Evolutionary conservation across 2,329 filamentous ascomycete genomes (phyloP), one percentile per base, ranked within the genome.

Genomic region (Cladophialophora yegresii): DNA sequence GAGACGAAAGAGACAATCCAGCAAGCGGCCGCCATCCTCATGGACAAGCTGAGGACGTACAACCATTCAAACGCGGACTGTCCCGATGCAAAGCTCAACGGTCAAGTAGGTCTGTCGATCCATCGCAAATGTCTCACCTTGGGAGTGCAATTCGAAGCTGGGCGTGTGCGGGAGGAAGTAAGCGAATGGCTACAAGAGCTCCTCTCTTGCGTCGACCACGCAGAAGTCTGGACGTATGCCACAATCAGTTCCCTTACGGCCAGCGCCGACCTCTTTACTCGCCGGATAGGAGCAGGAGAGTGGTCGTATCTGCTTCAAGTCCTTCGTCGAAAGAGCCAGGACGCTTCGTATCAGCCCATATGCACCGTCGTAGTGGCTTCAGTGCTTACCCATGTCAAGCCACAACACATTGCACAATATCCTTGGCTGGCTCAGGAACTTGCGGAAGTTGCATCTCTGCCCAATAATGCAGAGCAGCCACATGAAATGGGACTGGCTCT

Each of bases 391-490:
- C 58, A 58, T 32, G 51, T 61, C 40, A 43, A 62, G 23, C 45
- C 16, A 13, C 54, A 60, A 33, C 54, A 66, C 20, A 60, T 64
- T 2, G 13, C 51, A 20, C 58, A 56, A 28, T 22, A 55, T 36
- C 63, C 63, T 2, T 12, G 47, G 3, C 62, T 69, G 9, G 58
- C 58, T 13, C 16, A 51, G 6, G 45, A 43, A n/a, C 40, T 70
- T 26, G 67, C 74, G 73, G 5, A 75, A 76, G 60, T 78, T 77
- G 67, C 74, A 75, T 43, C 36, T n/a, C 36, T 77, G 71, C 6
- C 23, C 26, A 26, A 28, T 22, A 26, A 36, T 10, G 9, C 36
- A n/a, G 16, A 43, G 36, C 9, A 20, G 26, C 6, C 54, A 28
- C 9, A 22, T 20, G 40, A 54, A 32, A 22, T 53, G 8, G 60